phyloP scores from a whole-genome alignment of 1,284 basidiomycete genomes.

The Dichomitus squalens region DNA sequence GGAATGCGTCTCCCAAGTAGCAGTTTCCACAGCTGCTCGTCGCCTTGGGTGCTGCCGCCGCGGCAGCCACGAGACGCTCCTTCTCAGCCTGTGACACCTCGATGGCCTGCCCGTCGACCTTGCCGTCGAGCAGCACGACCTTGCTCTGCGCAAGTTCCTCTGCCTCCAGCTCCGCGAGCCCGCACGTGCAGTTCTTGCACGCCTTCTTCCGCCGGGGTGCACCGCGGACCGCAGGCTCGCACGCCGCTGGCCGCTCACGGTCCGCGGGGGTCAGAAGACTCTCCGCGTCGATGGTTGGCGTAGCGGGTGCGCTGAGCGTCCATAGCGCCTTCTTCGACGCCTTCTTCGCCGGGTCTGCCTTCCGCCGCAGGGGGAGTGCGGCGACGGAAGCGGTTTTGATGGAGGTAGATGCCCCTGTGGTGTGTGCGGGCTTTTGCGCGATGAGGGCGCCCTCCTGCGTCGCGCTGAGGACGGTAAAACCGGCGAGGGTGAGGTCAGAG shows the following conservation, averaged over 20 bases:
- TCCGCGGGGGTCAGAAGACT: constrained; percentile 75
- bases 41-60: constrained; percentile 74
- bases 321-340: constrained; percentile 80
- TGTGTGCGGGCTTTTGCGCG: constrained; percentile 66
- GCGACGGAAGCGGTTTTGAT: constrained; percentile 37
- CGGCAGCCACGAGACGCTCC: constrained; percentile 63
- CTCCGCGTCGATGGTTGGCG: constrained; percentile 76
- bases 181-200: constrained; percentile 94
- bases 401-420: constrained; percentile 33
- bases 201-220: constrained; percentile 80
- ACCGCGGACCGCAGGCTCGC: constrained; percentile 58
- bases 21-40: constrained; percentile 98
- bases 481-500: constrained; percentile 60
- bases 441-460: constrained; percentile 48
- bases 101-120: constrained; percentile 53
- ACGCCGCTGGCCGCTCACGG: constrained; percentile 67
- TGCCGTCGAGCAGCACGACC: constrained; percentile 70
- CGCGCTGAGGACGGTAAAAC: constrained; percentile 57
- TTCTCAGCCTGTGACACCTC: constrained; percentile 69
- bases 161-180: constrained; percentile 88
- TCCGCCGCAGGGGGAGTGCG: constrained; percentile 50
- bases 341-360: constrained; percentile 56
- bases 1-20: constrained; percentile 97
- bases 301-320: constrained; percentile 64
- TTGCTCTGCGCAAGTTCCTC: constrained; percentile 68